These are phyloP conservation scores for Apiospora sp. DNA, from an alignment of 2,329 filamentous ascomycete species.

Conservation along the genomic window DNA sequence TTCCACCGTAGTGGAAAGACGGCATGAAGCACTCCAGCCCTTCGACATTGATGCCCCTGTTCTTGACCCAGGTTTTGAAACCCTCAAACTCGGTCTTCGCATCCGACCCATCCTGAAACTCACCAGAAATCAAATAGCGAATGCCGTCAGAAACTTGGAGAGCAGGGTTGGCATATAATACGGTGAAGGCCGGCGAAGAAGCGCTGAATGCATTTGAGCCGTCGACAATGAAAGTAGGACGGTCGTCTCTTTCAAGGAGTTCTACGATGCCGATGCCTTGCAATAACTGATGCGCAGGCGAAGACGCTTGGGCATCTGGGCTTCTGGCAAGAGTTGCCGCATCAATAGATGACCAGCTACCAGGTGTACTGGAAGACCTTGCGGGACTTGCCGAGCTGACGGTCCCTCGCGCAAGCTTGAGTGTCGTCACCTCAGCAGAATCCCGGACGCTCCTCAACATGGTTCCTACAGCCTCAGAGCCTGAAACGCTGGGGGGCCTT, in stretches of 20 bases:
- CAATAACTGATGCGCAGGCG: constrained; percentile 62
- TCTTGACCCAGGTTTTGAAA: constrained; percentile 76
- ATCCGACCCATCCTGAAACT: constrained; percentile 50
- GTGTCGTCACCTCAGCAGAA: constrained; percentile 59
- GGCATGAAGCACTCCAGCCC: constrained; percentile 60
- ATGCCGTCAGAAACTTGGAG: constrained; percentile 65
- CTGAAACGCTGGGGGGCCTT: constrained; percentile 48
- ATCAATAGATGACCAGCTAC: constrained; percentile 62
- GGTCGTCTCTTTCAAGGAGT: constrained; percentile 77
- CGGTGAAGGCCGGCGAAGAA: constrained; percentile 60
- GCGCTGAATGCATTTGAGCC: constrained; percentile 65
- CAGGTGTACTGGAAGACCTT: constrained; percentile 58
- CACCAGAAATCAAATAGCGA: constrained; percentile 63
- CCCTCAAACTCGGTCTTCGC: constrained; percentile 59
- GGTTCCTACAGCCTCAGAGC: constrained; percentile 52
- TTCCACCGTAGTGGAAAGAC: constrained; percentile 68
- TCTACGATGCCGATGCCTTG: constrained; percentile 74
- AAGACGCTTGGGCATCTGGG: constrained; percentile 56
- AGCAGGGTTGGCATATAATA: constrained; percentile 74
- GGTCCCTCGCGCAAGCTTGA: constrained; percentile 63
- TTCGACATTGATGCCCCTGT: constrained; percentile 59
- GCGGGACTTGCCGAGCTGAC: constrained; percentile 56
- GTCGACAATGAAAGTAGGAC: constrained; percentile 81
- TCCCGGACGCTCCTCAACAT: constrained; percentile 58
- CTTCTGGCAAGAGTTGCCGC: constrained; percentile 59